Evolutionary conservation across 768 basidiomycete species (phyloP).

Genomic region (Suillus americanus): DNA sequence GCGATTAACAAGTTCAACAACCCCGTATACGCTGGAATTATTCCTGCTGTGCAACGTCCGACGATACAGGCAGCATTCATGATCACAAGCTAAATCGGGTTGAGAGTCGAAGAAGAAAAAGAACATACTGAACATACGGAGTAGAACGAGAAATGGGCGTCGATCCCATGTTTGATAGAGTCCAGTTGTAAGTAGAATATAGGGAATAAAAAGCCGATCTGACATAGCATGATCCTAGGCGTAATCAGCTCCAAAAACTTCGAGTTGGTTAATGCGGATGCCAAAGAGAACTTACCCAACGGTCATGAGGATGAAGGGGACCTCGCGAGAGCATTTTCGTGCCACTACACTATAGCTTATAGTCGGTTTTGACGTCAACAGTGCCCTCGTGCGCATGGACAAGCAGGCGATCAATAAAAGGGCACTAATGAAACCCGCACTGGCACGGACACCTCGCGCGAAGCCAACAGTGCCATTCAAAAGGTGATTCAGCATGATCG

Average conservation of each 20-base stretch:
- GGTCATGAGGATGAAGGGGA: constrained; percentile 26
- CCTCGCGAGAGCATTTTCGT: constrained; percentile 23
- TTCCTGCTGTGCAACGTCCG: constrained; percentile 45
- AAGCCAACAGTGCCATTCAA: constrained; percentile 46
- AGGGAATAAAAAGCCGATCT: constrained; percentile 46
- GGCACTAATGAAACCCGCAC: constrained; percentile 37
- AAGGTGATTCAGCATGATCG: constrained; percentile 58
- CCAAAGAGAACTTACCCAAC: constrained; percentile 17
- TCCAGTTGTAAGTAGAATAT: constrained; percentile 61
- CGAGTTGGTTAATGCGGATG: neutral
- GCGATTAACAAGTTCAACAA: constrained; percentile 43
- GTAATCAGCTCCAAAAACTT: constrained; percentile 5
- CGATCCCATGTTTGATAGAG: constrained; percentile 48
- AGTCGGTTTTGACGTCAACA: constrained; percentile 12
- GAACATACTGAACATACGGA: constrained; percentile 33
- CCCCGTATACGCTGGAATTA: constrained; percentile 40
- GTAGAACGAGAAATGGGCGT: constrained; percentile 51
- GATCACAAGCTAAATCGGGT: constrained; percentile 42
- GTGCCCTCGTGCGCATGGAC: constrained; percentile 35
- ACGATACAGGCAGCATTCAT: constrained; percentile 49
- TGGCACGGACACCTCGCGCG: constrained; percentile 37
- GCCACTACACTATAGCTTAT: constrained; percentile 18
- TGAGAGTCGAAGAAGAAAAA: neutral
- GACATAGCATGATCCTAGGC: constrained; percentile 20
- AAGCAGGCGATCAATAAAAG: constrained; percentile 38